These are phyloP conservation scores for Leccinum imitatum DNA, from an alignment of 768 basidiomycete species.

Conservation along the genomic window DNA sequence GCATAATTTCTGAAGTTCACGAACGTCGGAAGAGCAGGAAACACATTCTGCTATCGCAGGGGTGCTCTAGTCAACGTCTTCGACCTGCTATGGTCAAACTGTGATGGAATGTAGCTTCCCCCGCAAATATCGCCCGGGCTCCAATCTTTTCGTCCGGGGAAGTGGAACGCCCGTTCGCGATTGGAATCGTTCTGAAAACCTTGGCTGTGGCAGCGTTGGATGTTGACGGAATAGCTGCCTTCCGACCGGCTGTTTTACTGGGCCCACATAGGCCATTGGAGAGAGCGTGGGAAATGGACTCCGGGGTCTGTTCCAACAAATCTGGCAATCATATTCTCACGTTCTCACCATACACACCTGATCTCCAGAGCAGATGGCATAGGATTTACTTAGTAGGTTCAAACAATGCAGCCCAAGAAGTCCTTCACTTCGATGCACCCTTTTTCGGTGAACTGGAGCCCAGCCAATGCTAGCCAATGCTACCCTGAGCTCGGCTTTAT, in stretches of 20 bases:
- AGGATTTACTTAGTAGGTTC: neutral
- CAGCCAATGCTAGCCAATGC: neutral
- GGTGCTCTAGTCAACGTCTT: neutral
- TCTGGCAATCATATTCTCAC: neutral
- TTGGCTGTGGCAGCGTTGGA: neutral
- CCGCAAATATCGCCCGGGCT: too few species aligned
- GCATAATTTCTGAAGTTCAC: neutral
- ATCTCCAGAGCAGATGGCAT: neutral
- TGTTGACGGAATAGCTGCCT: neutral
- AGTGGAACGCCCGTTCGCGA: neutral
- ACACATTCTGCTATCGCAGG: neutral
- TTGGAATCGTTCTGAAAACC: neutral
- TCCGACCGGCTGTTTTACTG: neutral
- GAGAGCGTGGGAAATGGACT: neutral
- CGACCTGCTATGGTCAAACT: neutral
- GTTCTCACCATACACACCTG: neutral
- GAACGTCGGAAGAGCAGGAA: neutral
- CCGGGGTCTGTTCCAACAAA: neutral
- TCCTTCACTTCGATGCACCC: neutral
- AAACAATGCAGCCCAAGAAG: neutral
- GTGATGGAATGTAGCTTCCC: neutral
- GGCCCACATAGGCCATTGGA: neutral
- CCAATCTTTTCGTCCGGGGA: neutral
- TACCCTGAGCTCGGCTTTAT: neutral
- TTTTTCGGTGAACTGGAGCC: neutral